Evolutionary conservation across 2,329 filamentous ascomycete species (phyloP).

Genomic region (Chrysoporthe cubensis): DNA sequence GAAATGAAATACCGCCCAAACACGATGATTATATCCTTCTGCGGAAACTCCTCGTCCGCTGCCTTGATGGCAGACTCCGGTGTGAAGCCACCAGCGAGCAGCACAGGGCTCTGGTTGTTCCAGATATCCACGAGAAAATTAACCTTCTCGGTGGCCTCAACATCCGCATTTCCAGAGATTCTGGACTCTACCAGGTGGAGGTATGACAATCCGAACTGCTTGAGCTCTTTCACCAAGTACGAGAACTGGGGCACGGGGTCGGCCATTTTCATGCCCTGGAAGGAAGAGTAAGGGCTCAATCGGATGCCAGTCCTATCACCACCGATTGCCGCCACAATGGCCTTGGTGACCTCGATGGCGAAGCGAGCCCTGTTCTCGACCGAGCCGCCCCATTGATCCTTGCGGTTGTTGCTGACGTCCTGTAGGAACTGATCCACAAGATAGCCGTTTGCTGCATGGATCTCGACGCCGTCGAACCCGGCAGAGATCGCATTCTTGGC

Average conservation of each 20-base stretch:
- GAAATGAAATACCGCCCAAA: constrained; percentile 49
- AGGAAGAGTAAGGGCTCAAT: constrained; percentile 57
- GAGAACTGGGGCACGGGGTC: constrained; percentile 62
- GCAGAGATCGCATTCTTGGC: constrained; percentile 53
- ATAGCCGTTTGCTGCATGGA: constrained; percentile 47
- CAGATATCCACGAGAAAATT: constrained; percentile 38
- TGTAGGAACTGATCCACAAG: constrained; percentile 59
- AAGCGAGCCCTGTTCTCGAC: constrained; percentile 59
- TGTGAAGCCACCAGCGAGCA: constrained; percentile 38
- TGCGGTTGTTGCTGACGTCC: constrained; percentile 56
- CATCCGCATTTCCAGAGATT: constrained; percentile 43
- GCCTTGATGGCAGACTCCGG: constrained; percentile 32
- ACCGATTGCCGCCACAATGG: constrained; percentile 55
- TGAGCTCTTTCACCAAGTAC: constrained; percentile 54
- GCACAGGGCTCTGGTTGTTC: constrained; percentile 36
- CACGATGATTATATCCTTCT: constrained; percentile 37
- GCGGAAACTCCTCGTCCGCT: constrained; percentile 35
- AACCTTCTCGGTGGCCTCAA: constrained; percentile 39
- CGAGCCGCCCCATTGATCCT: constrained; percentile 57
- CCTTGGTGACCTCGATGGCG: constrained; percentile 54
- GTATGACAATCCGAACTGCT: constrained; percentile 57
- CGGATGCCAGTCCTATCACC: constrained; percentile 55
- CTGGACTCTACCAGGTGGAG: constrained; percentile 61
- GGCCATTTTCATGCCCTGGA: constrained; percentile 61
- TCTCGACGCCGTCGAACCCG: constrained; percentile 53